Evolutionary conservation across 345 rosid genomes (phyloP).

Genomic region (Melaleuca alternifolia): DNA sequence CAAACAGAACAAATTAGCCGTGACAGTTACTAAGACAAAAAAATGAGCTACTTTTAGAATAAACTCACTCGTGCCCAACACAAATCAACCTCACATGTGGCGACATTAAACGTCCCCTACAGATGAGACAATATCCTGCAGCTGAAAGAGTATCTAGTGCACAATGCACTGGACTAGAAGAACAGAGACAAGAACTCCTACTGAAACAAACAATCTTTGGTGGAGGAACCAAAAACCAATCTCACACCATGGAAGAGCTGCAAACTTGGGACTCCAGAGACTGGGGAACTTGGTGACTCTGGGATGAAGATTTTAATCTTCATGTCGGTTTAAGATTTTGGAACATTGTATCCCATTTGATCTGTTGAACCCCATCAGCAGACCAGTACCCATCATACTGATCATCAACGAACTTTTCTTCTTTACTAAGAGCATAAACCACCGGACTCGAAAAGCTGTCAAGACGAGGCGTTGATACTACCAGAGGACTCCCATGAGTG

Average conservation of each 20-base stretch:
- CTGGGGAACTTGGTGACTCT: background rate
- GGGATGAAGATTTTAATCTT: background rate
- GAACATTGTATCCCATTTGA: conserved; percentile 93
- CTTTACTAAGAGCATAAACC: conserved; percentile 28
- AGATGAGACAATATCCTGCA: background rate
- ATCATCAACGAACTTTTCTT: conserved; percentile 19
- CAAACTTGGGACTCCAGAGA: background rate
- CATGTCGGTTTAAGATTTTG: conserved; percentile 86
- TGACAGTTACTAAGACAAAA: background rate
- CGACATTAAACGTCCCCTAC: background rate
- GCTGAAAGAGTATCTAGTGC: background rate
- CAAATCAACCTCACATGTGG: background rate
- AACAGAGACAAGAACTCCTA: background rate
- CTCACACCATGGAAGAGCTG: background rate
- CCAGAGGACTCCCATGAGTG: conserved; percentile 46
- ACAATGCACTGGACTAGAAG: background rate
- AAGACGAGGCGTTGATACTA: conserved; percentile 4
- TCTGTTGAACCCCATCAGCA: conserved; percentile 40
- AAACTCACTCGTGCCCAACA: background rate
- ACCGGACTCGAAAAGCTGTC: conserved; percentile 26
- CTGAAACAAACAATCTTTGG: background rate
- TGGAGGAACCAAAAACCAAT: background rate
- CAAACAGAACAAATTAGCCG: background rate
- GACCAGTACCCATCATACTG: conserved; percentile 36
- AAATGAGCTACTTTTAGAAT: background rate